Conservation (phyloP, 352 stramenopile species). For the Globisporangium solare region DNA sequence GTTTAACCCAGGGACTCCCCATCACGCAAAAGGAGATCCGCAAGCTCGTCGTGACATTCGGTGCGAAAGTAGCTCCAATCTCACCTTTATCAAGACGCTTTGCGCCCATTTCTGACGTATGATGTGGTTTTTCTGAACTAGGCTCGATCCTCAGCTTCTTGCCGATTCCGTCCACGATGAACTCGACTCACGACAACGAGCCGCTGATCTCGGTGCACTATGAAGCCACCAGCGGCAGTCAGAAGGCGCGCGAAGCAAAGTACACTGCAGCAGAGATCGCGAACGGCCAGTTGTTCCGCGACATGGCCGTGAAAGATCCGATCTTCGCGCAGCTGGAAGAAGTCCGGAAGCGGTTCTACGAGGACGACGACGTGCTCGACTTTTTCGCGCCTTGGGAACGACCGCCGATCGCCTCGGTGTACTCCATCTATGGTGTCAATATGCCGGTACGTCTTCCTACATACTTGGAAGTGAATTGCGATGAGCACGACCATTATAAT, state of each 20-base stretch:
- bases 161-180: constrained; percentile 49
- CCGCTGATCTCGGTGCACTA: constrained; percentile 48
- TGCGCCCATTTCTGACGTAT: not conserved
- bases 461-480: not conserved
- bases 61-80: constrained; percentile 18
- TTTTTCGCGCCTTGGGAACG: constrained; percentile 53
- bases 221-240: constrained; percentile 14
- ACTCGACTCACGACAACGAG: constrained; percentile 47
- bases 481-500: no score
- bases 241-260: constrained; percentile 26
- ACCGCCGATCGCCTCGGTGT: constrained; percentile 69
- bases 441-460: constrained; percentile 34
- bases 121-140: constrained; percentile 9
- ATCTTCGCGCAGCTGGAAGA: constrained; percentile 59
- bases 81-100: no score
- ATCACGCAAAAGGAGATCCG: constrained; percentile 63
- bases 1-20: constrained; percentile 57
- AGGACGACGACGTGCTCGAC: constrained; percentile 59
- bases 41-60: constrained; percentile 68
- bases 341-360: constrained; percentile 51
- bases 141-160: constrained; percentile 71
- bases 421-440: constrained; percentile 76
- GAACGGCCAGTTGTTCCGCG: constrained; percentile 60
- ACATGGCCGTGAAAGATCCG: constrained; percentile 58
- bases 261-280: constrained; percentile 70